Percentiles rank a stretch among this genome's conserved stretches.
These are phyloP conservation scores for Lentinula raphanica DNA, from an alignment of 768 basidiomycete species.

Conservation along the genomic window DNA sequence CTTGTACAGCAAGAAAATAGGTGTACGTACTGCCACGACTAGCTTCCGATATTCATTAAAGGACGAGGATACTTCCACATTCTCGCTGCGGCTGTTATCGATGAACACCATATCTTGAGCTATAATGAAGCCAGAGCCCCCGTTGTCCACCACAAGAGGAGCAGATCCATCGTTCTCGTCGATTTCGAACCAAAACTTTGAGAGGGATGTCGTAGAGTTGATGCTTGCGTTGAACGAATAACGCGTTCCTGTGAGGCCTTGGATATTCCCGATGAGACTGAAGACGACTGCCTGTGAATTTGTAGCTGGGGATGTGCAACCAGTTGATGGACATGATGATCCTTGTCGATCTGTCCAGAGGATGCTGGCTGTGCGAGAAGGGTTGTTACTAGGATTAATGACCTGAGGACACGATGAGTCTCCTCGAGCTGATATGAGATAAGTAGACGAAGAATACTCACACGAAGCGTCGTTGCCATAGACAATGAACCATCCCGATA, in stretches of 20 bases:
- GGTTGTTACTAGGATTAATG: neutral
- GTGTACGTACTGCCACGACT: neutral
- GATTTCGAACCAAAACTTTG: conserved; percentile 46
- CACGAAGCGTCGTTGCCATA: conserved; percentile 36
- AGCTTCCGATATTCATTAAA: neutral
- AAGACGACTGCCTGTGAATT: neutral
- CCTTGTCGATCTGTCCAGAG: conserved; percentile 1
- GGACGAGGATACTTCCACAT: neutral
- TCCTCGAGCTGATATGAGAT: neutral
- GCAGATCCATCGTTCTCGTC: conserved; percentile 38
- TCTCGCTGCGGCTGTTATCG: conserved; percentile 9
- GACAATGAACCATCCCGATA: conserved; percentile 29
- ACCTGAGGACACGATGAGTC: neutral
- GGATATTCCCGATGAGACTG: conserved; percentile 24
- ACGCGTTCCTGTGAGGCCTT: conserved; percentile 25
- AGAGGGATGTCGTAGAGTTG: conserved; percentile 33
- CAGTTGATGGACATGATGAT: neutral
- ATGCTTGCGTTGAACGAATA: conserved; percentile 30
- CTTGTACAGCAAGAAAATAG: neutral
- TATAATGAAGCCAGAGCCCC: conserved; percentile 35
- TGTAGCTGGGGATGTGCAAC: neutral
- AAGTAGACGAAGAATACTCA: conserved; percentile 21
- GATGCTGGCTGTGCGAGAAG: neutral
- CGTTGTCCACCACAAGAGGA: conserved; percentile 33
- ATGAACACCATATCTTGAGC: conserved; percentile 40